Conservation (phyloP, 1,284 basidiomycete species). For the Ustilago xerochloae region DNA sequence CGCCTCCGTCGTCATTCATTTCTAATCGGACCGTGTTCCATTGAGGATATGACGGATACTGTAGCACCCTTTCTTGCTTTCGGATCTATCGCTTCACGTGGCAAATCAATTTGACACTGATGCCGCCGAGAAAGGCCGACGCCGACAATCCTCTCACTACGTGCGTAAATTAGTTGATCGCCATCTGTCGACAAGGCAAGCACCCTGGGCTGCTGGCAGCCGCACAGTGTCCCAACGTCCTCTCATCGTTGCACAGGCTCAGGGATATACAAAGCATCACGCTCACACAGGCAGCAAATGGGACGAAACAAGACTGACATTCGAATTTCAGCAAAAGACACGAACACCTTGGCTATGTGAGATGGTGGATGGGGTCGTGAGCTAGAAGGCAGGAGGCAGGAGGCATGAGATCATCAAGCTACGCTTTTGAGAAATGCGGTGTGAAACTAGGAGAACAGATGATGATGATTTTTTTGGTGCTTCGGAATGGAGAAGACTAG, state of each 20-base stretch:
- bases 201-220: no score
- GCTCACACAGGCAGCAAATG: background rate
- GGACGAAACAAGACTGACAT: background rate
- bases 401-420: no score
- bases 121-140: constrained; percentile 5
- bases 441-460: no score
- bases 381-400: no score
- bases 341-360: no score
- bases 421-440: no score
- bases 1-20: background rate
- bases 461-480: no score
- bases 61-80: background rate
- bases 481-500: background rate
- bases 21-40: no score
- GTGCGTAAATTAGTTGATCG: background rate
- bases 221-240: no score
- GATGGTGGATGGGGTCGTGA: no score
- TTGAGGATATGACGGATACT: no score
- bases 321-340: background rate
- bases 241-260: background rate
- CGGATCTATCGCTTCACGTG: background rate
- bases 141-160: background rate
- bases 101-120: background rate
- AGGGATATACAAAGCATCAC: background rate
- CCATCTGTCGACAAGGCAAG: background rate